Evolutionary conservation across 2,329 filamentous ascomycete species (phyloP).

Genomic region (Teratosphaeria gauchensis): DNA sequence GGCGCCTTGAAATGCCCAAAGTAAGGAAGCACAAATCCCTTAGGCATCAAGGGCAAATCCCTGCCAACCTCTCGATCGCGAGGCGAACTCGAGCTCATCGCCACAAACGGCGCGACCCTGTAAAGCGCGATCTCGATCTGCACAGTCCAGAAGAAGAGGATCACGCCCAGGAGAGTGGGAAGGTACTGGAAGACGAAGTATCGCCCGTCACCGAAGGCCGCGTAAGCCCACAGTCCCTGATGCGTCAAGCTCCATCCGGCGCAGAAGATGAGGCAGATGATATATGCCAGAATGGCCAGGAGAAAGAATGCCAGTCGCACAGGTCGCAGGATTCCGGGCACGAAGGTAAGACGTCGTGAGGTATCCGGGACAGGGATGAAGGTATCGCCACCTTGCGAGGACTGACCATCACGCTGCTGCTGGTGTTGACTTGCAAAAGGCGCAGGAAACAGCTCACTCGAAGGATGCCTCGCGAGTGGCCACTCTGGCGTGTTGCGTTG

Average conservation of each 20-base stretch:
- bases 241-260: conserved; percentile 57
- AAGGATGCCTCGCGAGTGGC: background rate
- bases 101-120: conserved; percentile 65
- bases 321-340: conserved; percentile 62
- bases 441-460: background rate
- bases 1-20: conserved; percentile 54
- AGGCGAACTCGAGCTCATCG: conserved; percentile 57
- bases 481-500: background rate
- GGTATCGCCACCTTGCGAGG: background rate
- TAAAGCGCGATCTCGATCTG: conserved; percentile 64
- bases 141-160: conserved; percentile 68
- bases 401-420: background rate
- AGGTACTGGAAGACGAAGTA: conserved; percentile 85
- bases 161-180: conserved; percentile 63
- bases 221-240: conserved; percentile 59
- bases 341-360: conserved; percentile 46
- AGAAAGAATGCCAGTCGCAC: conserved; percentile 53
- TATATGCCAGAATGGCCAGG: conserved; percentile 57
- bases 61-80: conserved; percentile 54
- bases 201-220: conserved; percentile 56
- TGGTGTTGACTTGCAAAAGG: background rate
- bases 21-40: conserved; percentile 58
- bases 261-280: conserved; percentile 60
- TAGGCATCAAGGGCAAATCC: conserved; percentile 52
- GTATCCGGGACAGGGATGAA: background rate